A percentile compares a stretch with the other conserved stretches of the same genome.
Evolutionary conservation across 2,329 filamentous ascomycete genomes (phyloP).

Genomic region (Arthrobotrys musiformis): DNA sequence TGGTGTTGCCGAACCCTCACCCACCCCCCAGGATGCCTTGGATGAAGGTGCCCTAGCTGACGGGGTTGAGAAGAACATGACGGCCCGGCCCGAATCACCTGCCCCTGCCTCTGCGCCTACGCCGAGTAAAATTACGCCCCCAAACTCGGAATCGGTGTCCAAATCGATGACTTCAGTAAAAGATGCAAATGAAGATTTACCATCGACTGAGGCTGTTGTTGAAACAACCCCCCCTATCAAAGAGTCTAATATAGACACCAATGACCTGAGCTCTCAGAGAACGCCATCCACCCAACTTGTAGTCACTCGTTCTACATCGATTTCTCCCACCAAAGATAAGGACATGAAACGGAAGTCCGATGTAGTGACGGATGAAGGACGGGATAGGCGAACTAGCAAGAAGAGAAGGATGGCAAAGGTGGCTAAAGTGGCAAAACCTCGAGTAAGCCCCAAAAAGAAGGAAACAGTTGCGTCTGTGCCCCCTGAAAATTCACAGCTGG

Average conservation of each 20-base stretch:
- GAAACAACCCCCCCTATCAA: background rate
- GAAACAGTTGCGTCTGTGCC: background rate
- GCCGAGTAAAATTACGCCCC: background rate
- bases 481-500: background rate
- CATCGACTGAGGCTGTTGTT: background rate
- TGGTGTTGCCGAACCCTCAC: background rate
- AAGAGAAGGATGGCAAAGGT: constrained; percentile 27
- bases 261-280: background rate
- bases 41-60: background rate
- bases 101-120: background rate
- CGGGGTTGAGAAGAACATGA: background rate
- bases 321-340: constrained; percentile 33
- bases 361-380: constrained; percentile 17
- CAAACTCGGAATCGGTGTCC: background rate
- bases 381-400: constrained; percentile 22
- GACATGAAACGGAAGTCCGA: constrained; percentile 53
- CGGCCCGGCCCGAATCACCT: background rate
- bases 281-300: background rate
- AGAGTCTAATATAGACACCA: background rate
- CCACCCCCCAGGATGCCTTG: background rate
- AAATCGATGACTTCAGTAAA: background rate
- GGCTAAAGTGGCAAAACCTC: background rate
- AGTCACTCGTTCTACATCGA: background rate
- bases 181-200: background rate
- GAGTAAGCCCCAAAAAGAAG: background rate